Evolutionary conservation across 2,329 filamentous ascomycete species (phyloP).

Genomic region (Aspergillus sp.): DNA sequence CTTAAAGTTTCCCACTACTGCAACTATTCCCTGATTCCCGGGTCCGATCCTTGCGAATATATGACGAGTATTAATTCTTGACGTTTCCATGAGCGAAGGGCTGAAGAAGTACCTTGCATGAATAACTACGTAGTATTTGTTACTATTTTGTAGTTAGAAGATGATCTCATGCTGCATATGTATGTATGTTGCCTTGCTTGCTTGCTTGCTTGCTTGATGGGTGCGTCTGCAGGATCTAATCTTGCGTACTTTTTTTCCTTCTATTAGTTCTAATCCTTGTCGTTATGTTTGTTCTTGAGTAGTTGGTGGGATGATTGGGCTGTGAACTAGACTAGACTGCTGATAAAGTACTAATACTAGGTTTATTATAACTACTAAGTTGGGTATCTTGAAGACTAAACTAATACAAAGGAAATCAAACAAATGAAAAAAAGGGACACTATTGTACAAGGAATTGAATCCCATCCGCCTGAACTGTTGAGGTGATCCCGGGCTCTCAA

Average conservation of each 20-base stretch:
- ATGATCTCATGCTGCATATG: background rate
- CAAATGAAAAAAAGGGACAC: background rate
- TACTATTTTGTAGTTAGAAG: background rate
- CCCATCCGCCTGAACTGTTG: background rate
- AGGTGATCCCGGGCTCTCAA: background rate
- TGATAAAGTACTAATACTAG: background rate
- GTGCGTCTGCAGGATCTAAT: background rate
- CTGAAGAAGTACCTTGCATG: background rate
- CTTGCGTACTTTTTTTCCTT: background rate
- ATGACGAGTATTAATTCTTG: no score
- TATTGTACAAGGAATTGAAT: background rate
- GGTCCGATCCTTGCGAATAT: no score
- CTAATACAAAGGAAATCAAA: background rate
- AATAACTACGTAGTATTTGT: background rate
- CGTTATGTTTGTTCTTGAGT: no score
- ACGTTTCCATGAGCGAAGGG: no score
- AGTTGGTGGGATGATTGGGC: no score
- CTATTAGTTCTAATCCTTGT: no score
- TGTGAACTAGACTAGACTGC: background rate
- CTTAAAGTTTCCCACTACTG: no score
- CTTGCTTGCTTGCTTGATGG: background rate
- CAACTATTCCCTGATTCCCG: no score
- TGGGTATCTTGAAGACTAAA: background rate
- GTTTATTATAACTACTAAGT: background rate
- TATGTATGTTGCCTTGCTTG: background rate